Conservation (phyloP, 192 early-diverging fungal genomes). For the Coemansia sp. region DNA sequence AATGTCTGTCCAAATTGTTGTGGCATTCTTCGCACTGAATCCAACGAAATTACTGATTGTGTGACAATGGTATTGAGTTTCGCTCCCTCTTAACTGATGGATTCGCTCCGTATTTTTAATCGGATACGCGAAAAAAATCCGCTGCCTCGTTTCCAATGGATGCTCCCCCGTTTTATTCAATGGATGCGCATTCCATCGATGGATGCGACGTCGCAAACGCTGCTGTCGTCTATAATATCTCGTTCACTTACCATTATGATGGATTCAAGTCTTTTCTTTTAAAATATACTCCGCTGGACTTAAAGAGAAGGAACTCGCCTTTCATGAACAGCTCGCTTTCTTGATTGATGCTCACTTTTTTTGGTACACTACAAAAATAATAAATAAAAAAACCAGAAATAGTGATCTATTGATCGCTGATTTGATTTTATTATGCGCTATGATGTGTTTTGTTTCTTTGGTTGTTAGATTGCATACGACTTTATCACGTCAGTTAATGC, state of each 20-base stretch:
- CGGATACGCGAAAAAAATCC: background rate
- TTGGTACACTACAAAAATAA: background rate
- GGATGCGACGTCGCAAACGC: constrained; percentile 1
- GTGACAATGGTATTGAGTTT: too few species aligned
- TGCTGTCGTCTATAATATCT: background rate
- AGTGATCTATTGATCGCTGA: background rate
- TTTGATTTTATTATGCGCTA: background rate
- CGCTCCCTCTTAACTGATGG: background rate
- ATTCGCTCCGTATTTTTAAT: background rate
- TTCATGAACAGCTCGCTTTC: background rate
- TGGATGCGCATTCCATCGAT: constrained; percentile 15
- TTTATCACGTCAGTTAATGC: too few species aligned
- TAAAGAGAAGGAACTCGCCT: constrained; percentile 24
- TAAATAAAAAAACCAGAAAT: too few species aligned
- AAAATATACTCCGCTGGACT: constrained; percentile 45
- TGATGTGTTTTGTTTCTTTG: too few species aligned
- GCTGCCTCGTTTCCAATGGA: background rate
- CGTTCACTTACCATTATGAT: constrained; percentile 31
- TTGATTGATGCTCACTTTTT: background rate
- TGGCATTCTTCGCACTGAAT: background rate
- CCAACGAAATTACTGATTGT: too few species aligned
- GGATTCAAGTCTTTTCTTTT: constrained; percentile 29
- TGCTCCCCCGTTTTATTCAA: background rate
- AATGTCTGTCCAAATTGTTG: background rate
- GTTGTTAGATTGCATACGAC: too few species aligned